A percentile compares a stretch with the other conserved stretches of the same genome.
Evolutionary conservation across 2,329 filamentous ascomycete species (phyloP).

Genomic region (Alternaria brassicae): DNA sequence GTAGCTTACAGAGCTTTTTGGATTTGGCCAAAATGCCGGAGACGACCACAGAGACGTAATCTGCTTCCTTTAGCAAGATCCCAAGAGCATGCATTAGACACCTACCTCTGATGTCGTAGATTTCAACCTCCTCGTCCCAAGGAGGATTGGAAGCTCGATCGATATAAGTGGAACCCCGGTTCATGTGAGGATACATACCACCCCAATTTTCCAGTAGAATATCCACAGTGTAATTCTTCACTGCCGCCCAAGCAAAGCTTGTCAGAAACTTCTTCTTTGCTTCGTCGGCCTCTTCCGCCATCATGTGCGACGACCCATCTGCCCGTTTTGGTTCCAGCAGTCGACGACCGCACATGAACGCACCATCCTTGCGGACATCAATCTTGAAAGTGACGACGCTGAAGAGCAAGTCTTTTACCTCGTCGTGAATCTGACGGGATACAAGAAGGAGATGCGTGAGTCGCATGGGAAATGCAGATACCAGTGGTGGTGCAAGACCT

Average conservation of each 20-base stretch:
- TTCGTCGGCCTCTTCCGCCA: conserved; percentile 24
- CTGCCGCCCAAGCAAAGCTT: conserved; percentile 36
- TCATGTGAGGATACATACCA: not conserved
- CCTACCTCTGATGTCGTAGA: conserved; percentile 46
- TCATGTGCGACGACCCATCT: conserved; percentile 34
- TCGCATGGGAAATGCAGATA: conserved; percentile 26
- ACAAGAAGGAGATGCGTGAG: conserved; percentile 33
- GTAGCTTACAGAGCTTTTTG: conserved; percentile 37
- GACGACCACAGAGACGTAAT: conserved; percentile 42
- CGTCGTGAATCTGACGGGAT: conserved; percentile 36
- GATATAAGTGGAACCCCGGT: not conserved
- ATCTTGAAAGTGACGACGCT: conserved; percentile 40
- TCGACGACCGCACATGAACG: conserved; percentile 43
- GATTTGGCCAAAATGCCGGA: conserved; percentile 42
- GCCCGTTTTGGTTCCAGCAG: conserved; percentile 38
- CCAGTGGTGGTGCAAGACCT: not conserved
- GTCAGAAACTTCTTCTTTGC: conserved; percentile 34
- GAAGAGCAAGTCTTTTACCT: conserved; percentile 41
- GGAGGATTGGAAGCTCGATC: not conserved
- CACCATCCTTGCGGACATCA: conserved; percentile 41
- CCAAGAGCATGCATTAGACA: not conserved
- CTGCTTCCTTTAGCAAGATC: conserved; percentile 12
- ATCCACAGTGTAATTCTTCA: conserved; percentile 46
- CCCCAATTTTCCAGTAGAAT: conserved; percentile 39
- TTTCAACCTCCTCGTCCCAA: conserved; percentile 48